Conservation (phyloP, 306 rosid genomes). For the Begonia fuchsioides region DNA sequence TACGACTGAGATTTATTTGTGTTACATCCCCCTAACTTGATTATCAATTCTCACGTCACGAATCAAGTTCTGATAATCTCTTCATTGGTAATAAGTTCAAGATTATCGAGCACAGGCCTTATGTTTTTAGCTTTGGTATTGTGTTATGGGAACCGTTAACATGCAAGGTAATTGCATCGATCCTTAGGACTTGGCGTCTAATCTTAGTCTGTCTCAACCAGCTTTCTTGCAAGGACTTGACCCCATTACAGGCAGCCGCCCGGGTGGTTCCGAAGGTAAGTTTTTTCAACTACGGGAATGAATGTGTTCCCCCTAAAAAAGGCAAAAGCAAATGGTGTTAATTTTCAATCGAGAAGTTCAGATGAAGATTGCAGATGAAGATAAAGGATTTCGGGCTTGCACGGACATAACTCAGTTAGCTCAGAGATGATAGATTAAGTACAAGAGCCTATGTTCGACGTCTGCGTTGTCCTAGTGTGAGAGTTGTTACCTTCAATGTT, state of each 20-base stretch:
- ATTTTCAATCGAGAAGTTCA: not conserved
- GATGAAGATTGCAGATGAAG: no score
- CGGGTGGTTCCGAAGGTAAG: slow-evolving; percentile 71
- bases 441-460: no score
- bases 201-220: slow-evolving; percentile 19
- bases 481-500: no score
- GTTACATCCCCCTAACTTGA: no score
- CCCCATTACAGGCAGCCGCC: slow-evolving; percentile 87
- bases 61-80: no score
- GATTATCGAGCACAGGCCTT: slow-evolving; percentile 69
- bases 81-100: slow-evolving; percentile 11
- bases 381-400: no score
- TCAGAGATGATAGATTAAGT: no score
- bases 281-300: not conserved
- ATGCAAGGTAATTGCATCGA: slow-evolving; percentile 44
- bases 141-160: slow-evolving; percentile 69
- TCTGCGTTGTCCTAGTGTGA: no score
- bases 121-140: slow-evolving; percentile 70
- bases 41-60: no score
- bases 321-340: not conserved
- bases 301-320: not conserved
- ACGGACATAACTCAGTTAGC: no score
- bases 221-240: slow-evolving; percentile 60
- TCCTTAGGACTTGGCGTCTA: not conserved
- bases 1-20: no score